Conservation (phyloP, 169 alveolate species). For the Babesia gibsoni region DNA sequence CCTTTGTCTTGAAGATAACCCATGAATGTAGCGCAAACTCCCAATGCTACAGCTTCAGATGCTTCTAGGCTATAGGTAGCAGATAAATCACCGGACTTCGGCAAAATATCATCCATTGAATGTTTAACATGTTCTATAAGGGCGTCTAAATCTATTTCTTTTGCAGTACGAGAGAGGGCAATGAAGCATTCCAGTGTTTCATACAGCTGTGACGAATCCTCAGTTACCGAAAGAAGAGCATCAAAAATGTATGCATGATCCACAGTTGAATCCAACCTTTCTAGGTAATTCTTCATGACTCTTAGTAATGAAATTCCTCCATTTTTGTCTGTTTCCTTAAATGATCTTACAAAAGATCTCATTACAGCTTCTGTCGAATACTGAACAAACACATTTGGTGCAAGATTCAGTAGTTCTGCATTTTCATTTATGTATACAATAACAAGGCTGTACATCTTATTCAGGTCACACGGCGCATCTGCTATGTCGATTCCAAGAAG, state of each 20-base stretch:
- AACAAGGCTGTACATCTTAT: not conserved
- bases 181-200: conserved; percentile 5
- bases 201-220: not conserved
- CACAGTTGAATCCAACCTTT: not conserved
- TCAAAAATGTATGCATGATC: not conserved
- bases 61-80: not conserved
- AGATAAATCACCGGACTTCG: not conserved
- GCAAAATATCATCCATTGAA: not conserved
- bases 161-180: conserved; percentile 7
- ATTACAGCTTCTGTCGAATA: conserved; percentile 8
- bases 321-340: not conserved
- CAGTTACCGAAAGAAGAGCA: not conserved
- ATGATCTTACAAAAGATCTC: not conserved
- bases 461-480: not conserved
- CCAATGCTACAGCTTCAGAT: not conserved
- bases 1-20: conserved; percentile 16
- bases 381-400: not conserved
- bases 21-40: not conserved
- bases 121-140: not conserved
- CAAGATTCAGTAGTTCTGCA: conserved; percentile 4
- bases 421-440: not conserved
- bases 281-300: not conserved
- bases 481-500: conserved; percentile 1
- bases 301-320: not conserved
- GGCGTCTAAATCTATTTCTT: not conserved